Conservation (phyloP, 306 rosid genomes). For the Begonia peltatifolia region DNA sequence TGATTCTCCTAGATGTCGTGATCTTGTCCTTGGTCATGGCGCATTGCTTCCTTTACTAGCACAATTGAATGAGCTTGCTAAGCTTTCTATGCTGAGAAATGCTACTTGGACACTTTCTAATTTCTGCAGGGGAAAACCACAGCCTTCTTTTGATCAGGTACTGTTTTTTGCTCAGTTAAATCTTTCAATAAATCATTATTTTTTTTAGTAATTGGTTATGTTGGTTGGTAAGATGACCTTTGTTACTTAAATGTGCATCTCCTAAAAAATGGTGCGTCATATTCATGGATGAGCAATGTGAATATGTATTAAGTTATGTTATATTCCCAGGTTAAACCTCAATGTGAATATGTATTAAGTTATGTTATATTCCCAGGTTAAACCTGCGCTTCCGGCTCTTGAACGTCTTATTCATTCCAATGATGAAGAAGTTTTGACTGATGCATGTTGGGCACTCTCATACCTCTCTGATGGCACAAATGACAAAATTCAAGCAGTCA, state of each 20-base stretch:
- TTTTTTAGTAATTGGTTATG: background rate
- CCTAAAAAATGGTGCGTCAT: too few relatives aligned
- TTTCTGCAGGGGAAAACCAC: constrained; percentile 1
- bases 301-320: background rate
- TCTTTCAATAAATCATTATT: background rate
- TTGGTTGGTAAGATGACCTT: too few relatives aligned
- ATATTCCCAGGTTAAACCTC: background rate
- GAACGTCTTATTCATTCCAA: constrained; percentile 2
- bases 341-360: too few relatives aligned
- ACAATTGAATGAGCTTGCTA: background rate
- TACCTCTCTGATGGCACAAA: constrained; percentile 1
- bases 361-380: background rate
- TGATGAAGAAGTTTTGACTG: constrained; percentile 1
- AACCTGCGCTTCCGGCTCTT: constrained; percentile 1
- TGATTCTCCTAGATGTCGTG: constrained; percentile 1
- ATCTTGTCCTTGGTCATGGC: background rate
- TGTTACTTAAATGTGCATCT: too few relatives aligned
- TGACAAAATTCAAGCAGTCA: background rate
- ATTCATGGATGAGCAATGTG: too few relatives aligned
- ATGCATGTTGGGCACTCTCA: constrained; percentile 1
- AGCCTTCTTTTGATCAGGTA: constrained; percentile 3
- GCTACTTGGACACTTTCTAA: constrained; percentile 3
- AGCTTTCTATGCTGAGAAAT: background rate
- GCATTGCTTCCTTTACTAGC: background rate
- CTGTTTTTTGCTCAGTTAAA: background rate